Conservation (phyloP, 192 early-diverging fungal species). For the Backusella morwellensis region DNA sequence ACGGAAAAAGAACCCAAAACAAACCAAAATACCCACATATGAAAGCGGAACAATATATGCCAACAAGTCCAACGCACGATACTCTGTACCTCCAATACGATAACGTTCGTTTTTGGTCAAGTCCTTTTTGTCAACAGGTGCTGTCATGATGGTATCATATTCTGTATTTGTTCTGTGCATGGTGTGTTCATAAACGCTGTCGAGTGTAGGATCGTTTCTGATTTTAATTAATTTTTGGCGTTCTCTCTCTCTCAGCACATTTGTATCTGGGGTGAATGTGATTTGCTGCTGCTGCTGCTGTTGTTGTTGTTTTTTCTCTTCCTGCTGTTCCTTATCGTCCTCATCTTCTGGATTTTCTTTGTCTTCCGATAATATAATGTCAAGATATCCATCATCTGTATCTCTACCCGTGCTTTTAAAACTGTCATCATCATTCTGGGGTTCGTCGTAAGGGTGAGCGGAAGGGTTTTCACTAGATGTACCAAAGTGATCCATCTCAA, state of each 20-base stretch:
- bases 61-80: constrained; percentile 29
- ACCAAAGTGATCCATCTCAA: not conserved
- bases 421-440: not conserved
- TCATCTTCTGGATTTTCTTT: not conserved
- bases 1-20: constrained; percentile 22
- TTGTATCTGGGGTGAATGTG: constrained; percentile 7
- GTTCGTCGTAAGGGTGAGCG: not conserved
- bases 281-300: not conserved
- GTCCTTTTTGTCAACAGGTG: constrained; percentile 13
- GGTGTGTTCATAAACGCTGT: not conserved
- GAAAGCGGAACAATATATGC: constrained; percentile 23
- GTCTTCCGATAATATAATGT: not conserved
- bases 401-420: not conserved
- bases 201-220: not conserved
- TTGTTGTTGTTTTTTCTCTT: not conserved
- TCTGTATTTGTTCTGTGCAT: not conserved
- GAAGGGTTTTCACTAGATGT: not conserved
- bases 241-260: constrained; percentile 1
- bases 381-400: not conserved
- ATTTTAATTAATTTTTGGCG: not conserved
- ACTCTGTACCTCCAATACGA: constrained; percentile 33
- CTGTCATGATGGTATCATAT: constrained; percentile 5
- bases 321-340: not conserved
- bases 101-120: constrained; percentile 30
- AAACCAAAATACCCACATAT: constrained; percentile 19